Percentiles rank a stretch among this genome's conserved stretches.
Conservation (phyloP, 257 asterid genomes). For the Plectranthus barbatus region DNA sequence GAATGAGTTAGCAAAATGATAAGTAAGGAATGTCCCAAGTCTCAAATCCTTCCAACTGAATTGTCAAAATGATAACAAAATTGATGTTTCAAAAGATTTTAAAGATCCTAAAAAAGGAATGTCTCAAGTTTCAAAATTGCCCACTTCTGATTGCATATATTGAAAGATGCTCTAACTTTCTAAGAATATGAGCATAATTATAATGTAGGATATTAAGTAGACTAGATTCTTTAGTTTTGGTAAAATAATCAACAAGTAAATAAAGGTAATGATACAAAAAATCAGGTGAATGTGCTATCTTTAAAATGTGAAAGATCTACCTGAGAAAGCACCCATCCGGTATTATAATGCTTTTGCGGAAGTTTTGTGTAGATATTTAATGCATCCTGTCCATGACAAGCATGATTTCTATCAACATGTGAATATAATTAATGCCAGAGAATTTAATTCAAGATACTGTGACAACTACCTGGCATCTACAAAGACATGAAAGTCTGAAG, state of each 20-base stretch:
- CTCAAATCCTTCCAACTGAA: no score
- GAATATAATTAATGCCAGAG: background rate
- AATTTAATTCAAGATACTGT: slow-evolving; percentile 11
- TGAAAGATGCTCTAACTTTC: background rate
- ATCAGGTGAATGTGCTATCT: background rate
- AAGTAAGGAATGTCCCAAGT: no score
- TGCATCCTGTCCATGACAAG: slow-evolving; percentile 65
- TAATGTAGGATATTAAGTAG: background rate
- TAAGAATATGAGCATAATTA: background rate
- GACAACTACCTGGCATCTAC: slow-evolving; percentile 70
- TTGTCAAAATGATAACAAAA: no score
- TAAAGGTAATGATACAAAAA: background rate
- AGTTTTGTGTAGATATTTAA: slow-evolving; percentile 59
- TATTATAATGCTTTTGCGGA: slow-evolving; percentile 81
- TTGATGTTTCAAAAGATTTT: no score
- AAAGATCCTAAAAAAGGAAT: no score
- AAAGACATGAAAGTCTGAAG: slow-evolving; percentile 72
- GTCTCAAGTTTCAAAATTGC: no score
- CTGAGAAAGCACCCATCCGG: slow-evolving; percentile 97
- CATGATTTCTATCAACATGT: background rate
- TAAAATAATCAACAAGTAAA: slow-evolving; percentile 5
- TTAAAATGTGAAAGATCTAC: slow-evolving; percentile 18
- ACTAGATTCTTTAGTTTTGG: background rate
- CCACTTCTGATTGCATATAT: background rate
- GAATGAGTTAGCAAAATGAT: no score